Conservation (phyloP, 73 alveolate genomes). For the Symbiodinium pilosum region DNA sequence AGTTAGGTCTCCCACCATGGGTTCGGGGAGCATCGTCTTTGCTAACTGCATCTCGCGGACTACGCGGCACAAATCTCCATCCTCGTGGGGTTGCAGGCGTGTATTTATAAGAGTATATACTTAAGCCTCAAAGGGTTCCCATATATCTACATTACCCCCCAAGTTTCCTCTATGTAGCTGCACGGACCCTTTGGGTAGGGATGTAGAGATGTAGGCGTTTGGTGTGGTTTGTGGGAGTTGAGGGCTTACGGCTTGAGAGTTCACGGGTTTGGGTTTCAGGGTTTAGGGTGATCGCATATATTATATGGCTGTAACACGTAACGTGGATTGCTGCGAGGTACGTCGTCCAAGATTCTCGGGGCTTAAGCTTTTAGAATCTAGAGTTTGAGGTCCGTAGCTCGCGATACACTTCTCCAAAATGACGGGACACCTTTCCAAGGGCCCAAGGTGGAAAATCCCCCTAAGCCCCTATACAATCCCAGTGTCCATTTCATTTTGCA, state of each 20-base stretch:
- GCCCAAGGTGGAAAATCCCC: too few relatives aligned
- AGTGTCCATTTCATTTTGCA: too few relatives aligned
- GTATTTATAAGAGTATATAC: neutral
- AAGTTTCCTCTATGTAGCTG: too few relatives aligned
- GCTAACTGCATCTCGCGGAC: constrained; percentile 64
- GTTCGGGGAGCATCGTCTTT: constrained; percentile 39
- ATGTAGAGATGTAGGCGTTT: neutral
- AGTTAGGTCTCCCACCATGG: neutral
- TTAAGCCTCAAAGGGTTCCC: neutral
- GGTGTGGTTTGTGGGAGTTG: neutral
- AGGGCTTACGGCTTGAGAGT: neutral
- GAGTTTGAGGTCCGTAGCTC: too few relatives aligned
- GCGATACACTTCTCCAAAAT: too few relatives aligned
- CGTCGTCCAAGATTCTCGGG: neutral
- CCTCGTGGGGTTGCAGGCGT: neutral
- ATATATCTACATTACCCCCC: too few relatives aligned
- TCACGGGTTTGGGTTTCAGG: neutral
- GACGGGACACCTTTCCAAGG: too few relatives aligned
- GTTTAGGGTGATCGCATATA: neutral
- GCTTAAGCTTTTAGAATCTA: neutral
- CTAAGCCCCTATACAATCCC: too few relatives aligned
- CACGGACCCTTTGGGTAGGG: neutral
- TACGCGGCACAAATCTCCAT: constrained; percentile 83
- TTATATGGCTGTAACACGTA: too few relatives aligned
- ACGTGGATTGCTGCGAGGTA: too few relatives aligned